Base-by-base conservation (phyloP, 1,284 basidiomycete species). In the Cystobasidium sp. region DNA sequence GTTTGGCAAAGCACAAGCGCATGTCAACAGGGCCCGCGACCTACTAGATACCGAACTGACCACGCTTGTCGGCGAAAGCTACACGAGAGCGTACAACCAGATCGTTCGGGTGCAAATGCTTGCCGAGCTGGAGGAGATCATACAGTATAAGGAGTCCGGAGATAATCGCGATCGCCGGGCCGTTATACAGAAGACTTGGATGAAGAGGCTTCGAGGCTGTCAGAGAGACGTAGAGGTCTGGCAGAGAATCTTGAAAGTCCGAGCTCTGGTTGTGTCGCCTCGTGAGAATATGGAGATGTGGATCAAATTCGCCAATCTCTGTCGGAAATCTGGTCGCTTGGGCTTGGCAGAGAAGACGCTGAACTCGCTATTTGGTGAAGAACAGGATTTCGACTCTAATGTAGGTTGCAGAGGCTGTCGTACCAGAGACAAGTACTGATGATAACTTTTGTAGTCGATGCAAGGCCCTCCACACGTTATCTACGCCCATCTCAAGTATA, bases 91-190 rank as follows among this genome's bases (percentile, higher is more conserved):
- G 0, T 99, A 99, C 84, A 96, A 93, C 80, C 90, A 93, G 58
- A 92, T 99, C 86, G 95, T 99, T 68, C 90, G 97, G 12, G 95
- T 97, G 0, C 97, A 99, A 83, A 97, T 98, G 93, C 86, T 99
- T 20, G 95, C 96, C 0, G 97, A 99, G 82, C 86, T 99, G 8
- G 97, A 99, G 81, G 97, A 99, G 82, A 97, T 99, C 78, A 95
- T 99, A 75, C 86, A 90, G 46, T 99, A 97, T 86, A 99, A 99
- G 84, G 81, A 83, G 63, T 90, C 80, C 6, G 91, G 90, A 20
- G 94, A 99, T 82, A 94, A 98, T 79, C 92, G 94, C 1, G 94
- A 97, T 77, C 88, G 94, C 43, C 94, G 86, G 85, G 75, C 89
- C 88, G 6, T 80, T 10, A 94, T 95, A 85, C 87, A 92, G 65